phyloP scores from a whole-genome alignment of 495 filamentous ascomycete species.

The Penicillium malachiteum region DNA sequence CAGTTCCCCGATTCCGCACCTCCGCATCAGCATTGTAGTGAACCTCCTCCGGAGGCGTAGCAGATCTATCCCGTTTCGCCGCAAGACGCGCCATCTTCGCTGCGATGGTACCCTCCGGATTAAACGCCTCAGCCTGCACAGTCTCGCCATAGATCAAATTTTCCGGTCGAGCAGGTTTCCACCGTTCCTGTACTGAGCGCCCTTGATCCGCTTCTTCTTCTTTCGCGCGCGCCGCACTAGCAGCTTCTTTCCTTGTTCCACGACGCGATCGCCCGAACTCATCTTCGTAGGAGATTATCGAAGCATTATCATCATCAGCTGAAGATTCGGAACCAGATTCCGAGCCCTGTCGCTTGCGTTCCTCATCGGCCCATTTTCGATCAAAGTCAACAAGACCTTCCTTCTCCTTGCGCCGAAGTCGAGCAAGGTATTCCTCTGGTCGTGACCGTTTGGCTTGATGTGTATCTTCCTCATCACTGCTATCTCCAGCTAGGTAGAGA shows the following conservation, averaged over 20 bases:
- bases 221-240: constrained; percentile 53
- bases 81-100: constrained; percentile 71
- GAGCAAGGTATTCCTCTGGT: constrained; percentile 32
- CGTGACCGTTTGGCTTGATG: constrained; percentile 6
- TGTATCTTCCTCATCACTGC: constrained; percentile 46
- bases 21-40: constrained; percentile 86
- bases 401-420: constrained; percentile 40
- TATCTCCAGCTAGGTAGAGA: constrained; percentile 45
- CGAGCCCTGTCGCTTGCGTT: constrained; percentile 34
- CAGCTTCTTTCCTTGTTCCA: constrained; percentile 63
- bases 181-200: constrained; percentile 47
- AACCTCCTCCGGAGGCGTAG: constrained; percentile 71
- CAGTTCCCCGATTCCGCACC: constrained; percentile 82
- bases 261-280: constrained; percentile 80
- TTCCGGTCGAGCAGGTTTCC: constrained; percentile 60
- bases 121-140: constrained; percentile 78
- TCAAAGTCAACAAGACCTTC: constrained; percentile 85
- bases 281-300: constrained; percentile 78
- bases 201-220: constrained; percentile 30
- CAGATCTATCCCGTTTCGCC: constrained; percentile 65
- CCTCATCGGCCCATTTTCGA: constrained; percentile 80
- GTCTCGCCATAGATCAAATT: constrained; percentile 82
- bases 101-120: constrained; percentile 58
- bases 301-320: constrained; percentile 50
- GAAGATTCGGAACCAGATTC: constrained; percentile 35